A percentile compares a stretch with the other conserved stretches of the same genome.
phyloP scores from a whole-genome alignment of 306 rosid genomes.

The Hylodesmum podocarpum region DNA sequence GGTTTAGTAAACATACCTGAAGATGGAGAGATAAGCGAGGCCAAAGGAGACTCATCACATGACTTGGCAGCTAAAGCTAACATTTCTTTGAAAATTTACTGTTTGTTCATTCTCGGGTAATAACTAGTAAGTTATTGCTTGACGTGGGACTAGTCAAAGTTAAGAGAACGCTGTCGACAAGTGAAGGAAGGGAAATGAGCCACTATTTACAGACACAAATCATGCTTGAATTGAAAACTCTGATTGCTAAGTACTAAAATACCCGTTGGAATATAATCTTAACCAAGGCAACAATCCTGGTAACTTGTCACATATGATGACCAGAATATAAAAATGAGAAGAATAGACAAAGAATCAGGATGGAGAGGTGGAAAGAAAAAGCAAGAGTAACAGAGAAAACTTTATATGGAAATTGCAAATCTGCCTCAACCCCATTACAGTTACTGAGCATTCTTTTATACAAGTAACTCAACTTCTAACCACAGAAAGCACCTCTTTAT shows the following conservation, averaged over 20 bases:
- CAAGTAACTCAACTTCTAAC: neutral
- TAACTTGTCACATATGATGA: constrained; percentile 1
- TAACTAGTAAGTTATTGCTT: neutral
- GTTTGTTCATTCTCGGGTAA: constrained; percentile 3
- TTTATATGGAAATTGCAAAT: constrained; percentile 10
- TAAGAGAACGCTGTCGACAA: neutral
- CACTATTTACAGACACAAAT: neutral
- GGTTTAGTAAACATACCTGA: constrained; percentile 13
- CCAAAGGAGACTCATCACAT: neutral
- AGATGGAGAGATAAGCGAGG: constrained; percentile 2
- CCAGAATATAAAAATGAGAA: neutral
- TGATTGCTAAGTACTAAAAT: neutral
- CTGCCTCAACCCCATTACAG: neutral
- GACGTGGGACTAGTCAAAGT: neutral
- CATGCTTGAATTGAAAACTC: neutral
- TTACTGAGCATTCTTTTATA: neutral
- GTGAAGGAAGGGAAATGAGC: neutral
- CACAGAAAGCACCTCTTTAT: neutral
- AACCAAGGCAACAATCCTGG: neutral
- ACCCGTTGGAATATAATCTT: neutral
- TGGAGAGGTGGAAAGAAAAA: neutral
- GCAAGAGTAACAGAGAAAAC: neutral
- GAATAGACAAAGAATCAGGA: neutral
- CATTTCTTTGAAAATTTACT: neutral
- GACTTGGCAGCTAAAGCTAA: neutral